Conservation (phyloP, 2,329 filamentous ascomycete species). For the Hyphodiscus sp. region DNA sequence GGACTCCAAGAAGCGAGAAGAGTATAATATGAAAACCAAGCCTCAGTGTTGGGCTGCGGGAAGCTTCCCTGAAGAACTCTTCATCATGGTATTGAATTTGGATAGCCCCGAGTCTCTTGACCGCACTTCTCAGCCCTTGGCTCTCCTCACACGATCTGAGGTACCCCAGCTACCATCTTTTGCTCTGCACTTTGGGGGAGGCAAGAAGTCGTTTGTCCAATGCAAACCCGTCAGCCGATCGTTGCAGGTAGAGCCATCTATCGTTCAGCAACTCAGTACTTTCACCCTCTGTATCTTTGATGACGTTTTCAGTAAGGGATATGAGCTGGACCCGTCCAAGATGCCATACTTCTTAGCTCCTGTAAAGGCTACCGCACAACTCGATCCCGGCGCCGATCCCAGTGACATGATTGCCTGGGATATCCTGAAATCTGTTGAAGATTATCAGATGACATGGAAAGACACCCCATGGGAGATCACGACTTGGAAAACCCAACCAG, state of each 20-base stretch:
- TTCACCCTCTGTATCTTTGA: conserved; percentile 74
- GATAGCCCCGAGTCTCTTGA: conserved; percentile 48
- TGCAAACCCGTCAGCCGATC: conserved; percentile 38
- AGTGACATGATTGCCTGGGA: conserved; percentile 53
- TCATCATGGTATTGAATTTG: conserved; percentile 55
- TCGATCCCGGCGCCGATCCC: conserved; percentile 9
- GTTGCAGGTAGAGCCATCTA: conserved; percentile 37
- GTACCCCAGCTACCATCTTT: conserved; percentile 63
- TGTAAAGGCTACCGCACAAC: conserved; percentile 19
- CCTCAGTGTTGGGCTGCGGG: conserved; percentile 62
- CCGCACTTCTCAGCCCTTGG: conserved; percentile 54
- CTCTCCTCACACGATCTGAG: conserved; percentile 61
- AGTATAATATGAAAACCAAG: conserved; percentile 75
- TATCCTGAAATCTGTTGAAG: conserved; percentile 38
- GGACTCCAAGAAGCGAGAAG: conserved; percentile 65
- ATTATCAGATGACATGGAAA: conserved; percentile 31
- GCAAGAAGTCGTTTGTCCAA: conserved; percentile 51
- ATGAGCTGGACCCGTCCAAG: conserved; percentile 52
- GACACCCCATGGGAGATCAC: conserved; percentile 31
- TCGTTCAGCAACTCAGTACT: conserved; percentile 50
- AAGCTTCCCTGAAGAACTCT: conserved; percentile 48
- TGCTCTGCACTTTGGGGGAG: conserved; percentile 63
- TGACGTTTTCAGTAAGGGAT: conserved; percentile 86
- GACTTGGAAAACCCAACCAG: conserved; percentile 29
- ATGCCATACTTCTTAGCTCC: conserved; percentile 85